phyloP scores from a whole-genome alignment of 2,329 filamentous ascomycete genomes.

The Colletotrichum limetticola region DNA sequence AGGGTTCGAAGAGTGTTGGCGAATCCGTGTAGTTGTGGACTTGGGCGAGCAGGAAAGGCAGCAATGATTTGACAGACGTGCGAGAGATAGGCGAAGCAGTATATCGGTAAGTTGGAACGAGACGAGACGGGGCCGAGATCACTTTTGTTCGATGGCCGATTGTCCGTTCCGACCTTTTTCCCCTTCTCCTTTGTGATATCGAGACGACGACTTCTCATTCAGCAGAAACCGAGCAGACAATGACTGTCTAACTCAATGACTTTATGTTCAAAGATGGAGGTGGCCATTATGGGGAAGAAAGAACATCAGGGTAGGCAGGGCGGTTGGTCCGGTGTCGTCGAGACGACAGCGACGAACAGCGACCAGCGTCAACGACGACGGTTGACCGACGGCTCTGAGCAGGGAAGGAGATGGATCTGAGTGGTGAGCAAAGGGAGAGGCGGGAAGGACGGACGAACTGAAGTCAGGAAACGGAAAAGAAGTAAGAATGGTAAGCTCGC shows the following conservation, averaged over 20 bases:
- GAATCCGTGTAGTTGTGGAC: not conserved
- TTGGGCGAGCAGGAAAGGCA: slow-evolving; percentile 18
- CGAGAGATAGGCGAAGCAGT: slow-evolving; percentile 22
- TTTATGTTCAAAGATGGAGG: slow-evolving; percentile 34
- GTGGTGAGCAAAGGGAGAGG: slow-evolving; percentile 21
- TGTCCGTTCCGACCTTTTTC: slow-evolving; percentile 22
- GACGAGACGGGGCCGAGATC: slow-evolving; percentile 21
- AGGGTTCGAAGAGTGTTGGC: not conserved
- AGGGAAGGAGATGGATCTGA: not conserved
- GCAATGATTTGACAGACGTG: slow-evolving; percentile 1
- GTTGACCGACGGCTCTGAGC: not conserved
- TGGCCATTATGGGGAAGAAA: slow-evolving; percentile 33
- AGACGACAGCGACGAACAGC: slow-evolving; percentile 8
- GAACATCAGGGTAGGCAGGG: slow-evolving; percentile 16
- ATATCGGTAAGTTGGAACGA: slow-evolving; percentile 25
- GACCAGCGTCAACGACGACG: slow-evolving; percentile 1
- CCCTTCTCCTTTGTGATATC: slow-evolving; percentile 24
- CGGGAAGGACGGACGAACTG: slow-evolving; percentile 6
- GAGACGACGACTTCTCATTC: slow-evolving; percentile 18
- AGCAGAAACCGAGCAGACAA: slow-evolving; percentile 35
- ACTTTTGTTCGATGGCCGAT: slow-evolving; percentile 17
- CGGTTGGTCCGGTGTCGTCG: slow-evolving; percentile 15
- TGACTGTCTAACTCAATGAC: slow-evolving; percentile 37
- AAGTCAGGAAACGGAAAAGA: slow-evolving; percentile 27
- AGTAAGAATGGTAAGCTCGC: slow-evolving; percentile 12